These are phyloP conservation scores for Syncephalastrum racemosum DNA, from an alignment of 371 early-diverging fungal genomes.

Conservation along the genomic window DNA sequence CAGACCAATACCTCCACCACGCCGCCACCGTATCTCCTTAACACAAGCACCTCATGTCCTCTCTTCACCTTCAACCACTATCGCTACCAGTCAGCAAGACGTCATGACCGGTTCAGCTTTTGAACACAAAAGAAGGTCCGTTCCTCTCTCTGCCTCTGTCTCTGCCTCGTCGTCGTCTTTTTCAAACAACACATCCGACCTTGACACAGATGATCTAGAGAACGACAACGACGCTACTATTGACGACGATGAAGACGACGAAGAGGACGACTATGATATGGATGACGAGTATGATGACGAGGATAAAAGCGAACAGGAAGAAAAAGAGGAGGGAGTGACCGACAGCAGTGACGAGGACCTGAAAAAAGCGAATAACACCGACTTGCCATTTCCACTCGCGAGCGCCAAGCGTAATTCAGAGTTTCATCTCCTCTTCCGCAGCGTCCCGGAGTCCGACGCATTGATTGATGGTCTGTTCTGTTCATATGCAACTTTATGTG, in stretches of 20 bases:
- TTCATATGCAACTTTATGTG: neutral
- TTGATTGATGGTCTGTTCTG: slow-evolving; percentile 55
- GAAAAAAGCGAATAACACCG: neutral
- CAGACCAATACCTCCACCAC: too few species aligned
- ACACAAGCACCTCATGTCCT: slow-evolving; percentile 1
- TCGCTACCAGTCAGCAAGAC: neutral
- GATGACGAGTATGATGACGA: neutral
- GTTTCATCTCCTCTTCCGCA: slow-evolving; percentile 62
- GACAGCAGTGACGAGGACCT: neutral
- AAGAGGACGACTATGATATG: neutral
- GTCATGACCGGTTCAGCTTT: neutral
- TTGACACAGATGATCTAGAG: neutral
- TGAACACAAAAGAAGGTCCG: neutral
- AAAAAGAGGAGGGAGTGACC: neutral
- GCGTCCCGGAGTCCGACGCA: slow-evolving; percentile 61
- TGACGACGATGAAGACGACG: neutral
- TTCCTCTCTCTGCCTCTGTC: too few species aligned
- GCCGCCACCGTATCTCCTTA: neutral
- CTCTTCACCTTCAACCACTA: neutral
- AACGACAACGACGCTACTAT: neutral
- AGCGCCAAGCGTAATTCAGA: slow-evolving; percentile 54
- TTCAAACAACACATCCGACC: neutral
- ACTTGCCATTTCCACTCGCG: slow-evolving; percentile 19
- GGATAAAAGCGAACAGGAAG: neutral
- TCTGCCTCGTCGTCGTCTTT: too few species aligned